A percentile compares a stretch with the other conserved stretches of the same genome.
phyloP scores from a whole-genome alignment of 108 stramenopile species.

The Cyclotella cryptica region DNA sequence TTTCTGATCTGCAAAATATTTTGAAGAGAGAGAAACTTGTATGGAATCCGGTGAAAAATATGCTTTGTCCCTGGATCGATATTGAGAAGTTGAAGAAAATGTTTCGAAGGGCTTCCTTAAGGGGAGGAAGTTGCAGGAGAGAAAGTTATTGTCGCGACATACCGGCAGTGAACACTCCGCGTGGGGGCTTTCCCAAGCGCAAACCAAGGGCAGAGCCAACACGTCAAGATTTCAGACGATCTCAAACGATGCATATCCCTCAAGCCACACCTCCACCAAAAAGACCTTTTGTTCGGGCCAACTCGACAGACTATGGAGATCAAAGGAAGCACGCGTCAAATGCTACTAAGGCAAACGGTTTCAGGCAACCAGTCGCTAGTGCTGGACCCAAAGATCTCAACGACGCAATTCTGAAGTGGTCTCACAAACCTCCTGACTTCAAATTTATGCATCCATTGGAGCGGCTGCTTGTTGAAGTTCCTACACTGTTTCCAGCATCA shows the following conservation, averaged over 20 bases:
- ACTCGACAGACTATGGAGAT: too few relatives aligned
- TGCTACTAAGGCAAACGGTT: too few relatives aligned
- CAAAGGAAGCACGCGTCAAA: too few relatives aligned
- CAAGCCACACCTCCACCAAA: too few relatives aligned
- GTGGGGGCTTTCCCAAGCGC: not conserved
- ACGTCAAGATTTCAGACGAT: too few relatives aligned
- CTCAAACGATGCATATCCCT: too few relatives aligned
- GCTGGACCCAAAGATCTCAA: not conserved
- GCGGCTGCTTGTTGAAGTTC: slow-evolving; percentile 36
- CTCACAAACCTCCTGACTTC: slow-evolving; percentile 13
- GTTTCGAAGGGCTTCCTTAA: slow-evolving; percentile 14
- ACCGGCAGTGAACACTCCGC: not conserved
- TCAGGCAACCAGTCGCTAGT: too few relatives aligned
- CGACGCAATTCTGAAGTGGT: slow-evolving; percentile 37
- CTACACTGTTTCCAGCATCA: slow-evolving; percentile 32
- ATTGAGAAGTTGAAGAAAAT: slow-evolving; percentile 22
- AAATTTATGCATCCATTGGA: too few relatives aligned
- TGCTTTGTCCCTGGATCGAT: slow-evolving; percentile 41
- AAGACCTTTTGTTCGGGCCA: too few relatives aligned
- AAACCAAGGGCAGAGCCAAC: too few relatives aligned
- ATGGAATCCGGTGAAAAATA: slow-evolving; percentile 48
- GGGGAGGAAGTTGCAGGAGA: not conserved
- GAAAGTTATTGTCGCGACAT: not conserved
- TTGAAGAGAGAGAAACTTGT: slow-evolving; percentile 29
- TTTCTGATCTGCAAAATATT: slow-evolving; percentile 13